Evolutionary conservation across 495 filamentous ascomycete genomes (phyloP).

Genomic region (Lindgomyces ingoldianus): DNA sequence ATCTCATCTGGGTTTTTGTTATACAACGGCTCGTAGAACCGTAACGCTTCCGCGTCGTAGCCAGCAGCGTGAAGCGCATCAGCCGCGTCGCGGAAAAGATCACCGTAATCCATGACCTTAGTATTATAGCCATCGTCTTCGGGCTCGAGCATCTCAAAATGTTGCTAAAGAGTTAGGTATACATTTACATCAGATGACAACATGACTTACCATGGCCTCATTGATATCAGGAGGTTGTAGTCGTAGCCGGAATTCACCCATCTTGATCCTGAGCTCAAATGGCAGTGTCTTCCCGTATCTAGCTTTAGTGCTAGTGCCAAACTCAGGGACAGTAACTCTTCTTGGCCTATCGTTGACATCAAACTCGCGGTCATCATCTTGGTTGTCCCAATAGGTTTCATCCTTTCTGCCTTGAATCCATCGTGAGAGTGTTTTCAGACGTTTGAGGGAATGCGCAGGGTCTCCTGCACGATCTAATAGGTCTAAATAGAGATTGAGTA

Average conservation of each 20-base stretch:
- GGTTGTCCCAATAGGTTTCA: slow-evolving; percentile 80
- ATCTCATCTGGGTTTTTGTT: slow-evolving; percentile 54
- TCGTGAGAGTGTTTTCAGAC: slow-evolving; percentile 69
- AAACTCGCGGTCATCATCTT: slow-evolving; percentile 89
- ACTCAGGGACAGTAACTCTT: slow-evolving; percentile 58
- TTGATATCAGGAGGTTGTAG: slow-evolving; percentile 58
- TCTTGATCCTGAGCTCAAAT: slow-evolving; percentile 75
- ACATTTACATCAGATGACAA: not conserved
- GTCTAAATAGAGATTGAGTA: slow-evolving; percentile 81
- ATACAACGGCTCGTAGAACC: slow-evolving; percentile 69
- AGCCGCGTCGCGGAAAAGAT: slow-evolving; percentile 75
- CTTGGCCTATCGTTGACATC: slow-evolving; percentile 72
- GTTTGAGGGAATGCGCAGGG: slow-evolving; percentile 63
- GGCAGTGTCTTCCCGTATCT: slow-evolving; percentile 76
- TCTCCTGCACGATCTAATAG: slow-evolving; percentile 65
- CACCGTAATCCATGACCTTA: slow-evolving; percentile 63
- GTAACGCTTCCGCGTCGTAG: slow-evolving; percentile 63
- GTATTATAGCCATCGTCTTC: slow-evolving; percentile 52
- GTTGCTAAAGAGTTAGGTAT: slow-evolving; percentile 48
- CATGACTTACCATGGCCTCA: slow-evolving; percentile 72
- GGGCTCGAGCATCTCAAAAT: slow-evolving; percentile 67
- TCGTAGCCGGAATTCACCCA: slow-evolving; percentile 77
- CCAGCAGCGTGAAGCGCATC: slow-evolving; percentile 62
- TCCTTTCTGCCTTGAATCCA: slow-evolving; percentile 77
- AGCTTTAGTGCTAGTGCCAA: slow-evolving; percentile 40